phyloP scores from a whole-genome alignment of 2,329 filamentous ascomycete species.

The Pestalotiopsis sp. region DNA sequence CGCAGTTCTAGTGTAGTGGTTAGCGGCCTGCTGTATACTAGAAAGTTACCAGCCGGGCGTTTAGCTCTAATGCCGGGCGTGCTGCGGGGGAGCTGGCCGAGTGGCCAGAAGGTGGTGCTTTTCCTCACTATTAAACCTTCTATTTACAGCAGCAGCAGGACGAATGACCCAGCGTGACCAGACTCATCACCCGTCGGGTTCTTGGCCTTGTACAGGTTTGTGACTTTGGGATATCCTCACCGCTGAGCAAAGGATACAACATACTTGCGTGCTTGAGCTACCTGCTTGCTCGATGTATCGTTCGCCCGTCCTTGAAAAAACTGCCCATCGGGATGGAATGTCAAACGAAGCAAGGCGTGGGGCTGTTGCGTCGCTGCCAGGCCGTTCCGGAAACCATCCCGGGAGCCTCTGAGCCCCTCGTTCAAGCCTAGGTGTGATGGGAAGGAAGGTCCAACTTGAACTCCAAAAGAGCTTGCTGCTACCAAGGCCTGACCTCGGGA shows the following conservation, averaged over 20 bases:
- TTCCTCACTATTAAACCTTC: constrained; percentile 4
- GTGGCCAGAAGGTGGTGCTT: neutral
- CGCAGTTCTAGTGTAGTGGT: neutral
- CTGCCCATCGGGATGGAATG: neutral
- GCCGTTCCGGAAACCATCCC: constrained; percentile 7
- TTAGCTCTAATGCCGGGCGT: neutral
- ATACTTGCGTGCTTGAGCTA: neutral
- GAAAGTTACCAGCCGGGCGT: neutral
- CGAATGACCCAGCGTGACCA: neutral
- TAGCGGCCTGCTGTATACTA: neutral
- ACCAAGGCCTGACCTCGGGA: neutral
- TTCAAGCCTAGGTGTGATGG: neutral
- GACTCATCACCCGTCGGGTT: neutral
- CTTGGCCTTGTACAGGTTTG: neutral
- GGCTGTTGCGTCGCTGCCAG: neutral
- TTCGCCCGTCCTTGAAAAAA: neutral
- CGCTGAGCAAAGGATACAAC: neutral
- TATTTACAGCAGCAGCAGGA: neutral
- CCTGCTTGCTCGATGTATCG: neutral
- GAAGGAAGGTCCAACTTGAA: neutral
- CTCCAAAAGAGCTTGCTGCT: neutral
- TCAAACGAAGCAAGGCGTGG: neutral
- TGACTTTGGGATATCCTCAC: neutral
- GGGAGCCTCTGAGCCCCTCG: neutral
- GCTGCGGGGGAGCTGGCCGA: neutral